Evolutionary conservation across 2,329 filamentous ascomycete species (phyloP), one percentile per base, ranked within the genome.

Genomic region (Phaeosphaeria sp.): DNA sequence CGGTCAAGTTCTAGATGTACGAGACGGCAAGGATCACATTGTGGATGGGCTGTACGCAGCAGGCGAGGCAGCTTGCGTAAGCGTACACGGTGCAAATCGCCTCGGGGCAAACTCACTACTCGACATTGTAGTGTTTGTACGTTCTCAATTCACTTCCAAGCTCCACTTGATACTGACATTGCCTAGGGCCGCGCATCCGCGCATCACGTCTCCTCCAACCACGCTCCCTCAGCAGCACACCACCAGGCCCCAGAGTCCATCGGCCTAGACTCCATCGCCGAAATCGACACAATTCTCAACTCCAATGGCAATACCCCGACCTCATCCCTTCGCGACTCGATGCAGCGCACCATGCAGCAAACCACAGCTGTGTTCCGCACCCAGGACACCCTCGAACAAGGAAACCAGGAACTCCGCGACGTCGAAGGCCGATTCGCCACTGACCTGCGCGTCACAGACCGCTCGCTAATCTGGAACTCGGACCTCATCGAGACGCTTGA

Each of bases 401-500:
- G 80, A 1, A 70, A 77, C 46, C 42, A 57, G 0, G 52, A 66
- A 3, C 71, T 82, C n/a, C 39, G 58, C n/a, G 30, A 65, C 11
- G 71, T 82, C 6, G 75, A 80, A 52, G 46, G 62, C 0, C 64
- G 69, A 5, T 82, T 81, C 54, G 64, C 62, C 15, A 67, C 60
- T 6, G 65, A 76, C 13, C 55, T 83, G 2, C 64, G 63, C 0
- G 64, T 83, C 2, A 77, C 71, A 2, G 81, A 83, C 57, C 73
- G 75, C 52, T 78, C 72, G 18, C 65, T 83, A 59, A 80, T 83
- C n/a, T 83, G 81, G 81, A 83, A 83, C 58, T 76, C 71, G 1
- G 81, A 83, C 57, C 65, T 83, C 2, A 71, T 83, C 1, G 81
- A 83, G 65, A 81, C 81, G 10, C 69, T 83, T 1, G 81, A 83